Evolutionary conservation across 1,284 basidiomycete species (phyloP).

Genomic region (Phlebopus sp.): DNA sequence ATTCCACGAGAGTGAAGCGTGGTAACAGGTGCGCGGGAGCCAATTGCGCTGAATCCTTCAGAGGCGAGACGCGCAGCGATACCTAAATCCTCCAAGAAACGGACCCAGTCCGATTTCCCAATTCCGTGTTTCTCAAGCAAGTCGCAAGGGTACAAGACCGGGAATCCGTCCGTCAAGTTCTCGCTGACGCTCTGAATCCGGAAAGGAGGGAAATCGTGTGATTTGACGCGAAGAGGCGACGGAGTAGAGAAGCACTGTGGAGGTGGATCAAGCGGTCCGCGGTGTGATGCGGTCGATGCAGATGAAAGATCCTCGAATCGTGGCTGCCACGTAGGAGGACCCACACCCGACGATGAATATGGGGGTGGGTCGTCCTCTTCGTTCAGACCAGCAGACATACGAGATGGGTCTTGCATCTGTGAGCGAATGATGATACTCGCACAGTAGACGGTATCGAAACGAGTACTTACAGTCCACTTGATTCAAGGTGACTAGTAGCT

Average conservation of each 20-base stretch:
- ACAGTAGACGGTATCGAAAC: too few relatives aligned
- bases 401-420: too few relatives aligned
- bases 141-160: conserved; percentile 24
- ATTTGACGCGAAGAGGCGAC: conserved; percentile 27
- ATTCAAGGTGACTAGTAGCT: too few relatives aligned
- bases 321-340: conserved; percentile 29
- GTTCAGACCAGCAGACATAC: not conserved
- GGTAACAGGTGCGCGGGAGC: conserved; percentile 18
- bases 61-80: conserved; percentile 26
- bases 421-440: too few relatives aligned
- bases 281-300: not conserved
- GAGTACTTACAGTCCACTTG: too few relatives aligned
- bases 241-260: conserved; percentile 30
- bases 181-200: conserved; percentile 22
- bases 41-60: conserved; percentile 21
- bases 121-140: conserved; percentile 29
- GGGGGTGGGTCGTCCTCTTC: conserved; percentile 1
- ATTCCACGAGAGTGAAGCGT: conserved; percentile 15
- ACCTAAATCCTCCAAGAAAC: conserved; percentile 28
- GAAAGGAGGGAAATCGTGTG: conserved; percentile 29
- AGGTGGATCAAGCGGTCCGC: conserved; percentile 32
- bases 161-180: conserved; percentile 26
- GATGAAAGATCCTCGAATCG: conserved; percentile 22
- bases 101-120: conserved; percentile 23
- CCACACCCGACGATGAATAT: conserved; percentile 1